phyloP scores from a whole-genome alignment of 306 rosid genomes.

The Trichosanthes cucumerina region DNA sequence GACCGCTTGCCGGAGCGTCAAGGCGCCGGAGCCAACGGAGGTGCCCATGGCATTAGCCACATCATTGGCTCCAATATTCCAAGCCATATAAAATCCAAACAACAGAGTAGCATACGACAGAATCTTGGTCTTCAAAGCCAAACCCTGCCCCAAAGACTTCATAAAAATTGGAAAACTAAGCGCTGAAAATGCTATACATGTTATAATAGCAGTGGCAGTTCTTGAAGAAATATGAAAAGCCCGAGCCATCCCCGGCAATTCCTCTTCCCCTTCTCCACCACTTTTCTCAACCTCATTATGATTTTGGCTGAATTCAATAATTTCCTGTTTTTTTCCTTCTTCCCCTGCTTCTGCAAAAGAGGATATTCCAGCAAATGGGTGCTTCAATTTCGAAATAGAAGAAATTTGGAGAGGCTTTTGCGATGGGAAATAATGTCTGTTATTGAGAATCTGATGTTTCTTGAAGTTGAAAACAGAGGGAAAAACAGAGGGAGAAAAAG shows the following conservation, averaged over 20 bases:
- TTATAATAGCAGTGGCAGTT: constrained; percentile 49
- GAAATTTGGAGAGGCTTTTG: constrained; percentile 19
- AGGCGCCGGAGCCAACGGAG: constrained; percentile 90
- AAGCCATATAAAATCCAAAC: constrained; percentile 97
- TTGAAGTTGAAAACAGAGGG: constrained; percentile 16
- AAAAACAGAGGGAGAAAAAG: constrained; percentile 19
- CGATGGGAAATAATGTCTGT: not conserved
- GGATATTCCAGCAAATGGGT: constrained; percentile 57
- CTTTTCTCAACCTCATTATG: constrained; percentile 13
- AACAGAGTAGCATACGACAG: constrained; percentile 55
- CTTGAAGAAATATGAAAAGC: constrained; percentile 63
- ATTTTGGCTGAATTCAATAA: constrained; percentile 12
- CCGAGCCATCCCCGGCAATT: constrained; percentile 45
- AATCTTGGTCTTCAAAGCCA: constrained; percentile 45
- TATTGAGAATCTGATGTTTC: constrained; percentile 12
- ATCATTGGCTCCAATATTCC: constrained; percentile 98
- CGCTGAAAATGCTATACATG: constrained; percentile 58
- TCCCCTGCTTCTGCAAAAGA: constrained; percentile 70
- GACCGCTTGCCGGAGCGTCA: constrained; percentile 80
- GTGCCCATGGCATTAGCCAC: constrained; percentile 99
- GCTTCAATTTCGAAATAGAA: constrained; percentile 19
- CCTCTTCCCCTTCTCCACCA: not conserved
- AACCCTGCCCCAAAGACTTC: constrained; percentile 56
- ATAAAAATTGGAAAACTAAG: constrained; percentile 54
- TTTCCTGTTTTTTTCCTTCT: constrained; percentile 28